phyloP scores from a whole-genome alignment of 2,329 filamentous ascomycete genomes.

The Aspergillus quadricinctus region DNA sequence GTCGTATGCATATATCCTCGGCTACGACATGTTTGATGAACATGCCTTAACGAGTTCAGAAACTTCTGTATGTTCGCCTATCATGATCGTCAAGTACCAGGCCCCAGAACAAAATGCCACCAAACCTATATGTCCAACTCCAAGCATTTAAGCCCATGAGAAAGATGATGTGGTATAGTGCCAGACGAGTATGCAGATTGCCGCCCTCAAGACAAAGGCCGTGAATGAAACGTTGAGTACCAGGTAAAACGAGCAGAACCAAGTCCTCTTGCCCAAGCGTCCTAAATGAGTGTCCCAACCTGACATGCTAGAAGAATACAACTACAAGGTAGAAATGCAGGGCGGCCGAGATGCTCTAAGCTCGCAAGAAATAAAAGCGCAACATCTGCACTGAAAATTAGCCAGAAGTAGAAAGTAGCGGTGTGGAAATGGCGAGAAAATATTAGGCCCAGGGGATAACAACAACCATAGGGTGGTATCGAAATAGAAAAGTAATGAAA shows the following conservation, averaged over 20 bases:
- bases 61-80: neutral
- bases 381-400: neutral
- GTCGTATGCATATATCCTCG: neutral
- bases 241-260: slow-evolving; percentile 12
- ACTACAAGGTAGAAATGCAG: neutral
- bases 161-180: neutral
- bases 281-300: neutral
- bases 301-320: neutral
- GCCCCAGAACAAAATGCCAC: neutral
- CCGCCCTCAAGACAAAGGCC: slow-evolving; percentile 7
- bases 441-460: neutral
- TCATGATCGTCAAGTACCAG: neutral
- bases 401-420: neutral
- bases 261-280: neutral
- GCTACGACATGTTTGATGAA: neutral
- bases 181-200: slow-evolving; percentile 2
- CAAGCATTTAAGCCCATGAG: neutral
- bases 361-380: neutral
- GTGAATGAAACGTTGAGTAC: slow-evolving; percentile 8
- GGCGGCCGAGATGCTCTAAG: slow-evolving; percentile 3
- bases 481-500: slow-evolving; percentile 4
- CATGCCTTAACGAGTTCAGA: neutral
- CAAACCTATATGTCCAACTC: neutral
- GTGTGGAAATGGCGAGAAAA: neutral
- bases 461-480: slow-evolving; percentile 12